Base-by-base conservation (phyloP, 2,329 filamentous ascomycete species). In the Ophiostoma fasciatum region DNA sequence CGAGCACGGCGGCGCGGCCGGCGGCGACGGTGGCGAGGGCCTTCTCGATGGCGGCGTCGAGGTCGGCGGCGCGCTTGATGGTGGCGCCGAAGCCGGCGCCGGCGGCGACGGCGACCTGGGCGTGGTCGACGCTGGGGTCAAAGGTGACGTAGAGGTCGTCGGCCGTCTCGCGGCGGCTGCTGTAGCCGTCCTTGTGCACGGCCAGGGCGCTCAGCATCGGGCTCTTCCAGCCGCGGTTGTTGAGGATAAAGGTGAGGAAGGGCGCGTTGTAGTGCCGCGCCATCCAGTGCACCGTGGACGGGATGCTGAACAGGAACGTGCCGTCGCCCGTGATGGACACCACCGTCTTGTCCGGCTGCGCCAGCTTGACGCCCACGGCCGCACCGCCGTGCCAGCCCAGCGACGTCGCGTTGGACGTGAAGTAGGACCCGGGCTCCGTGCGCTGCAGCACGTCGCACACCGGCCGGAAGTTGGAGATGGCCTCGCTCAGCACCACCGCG, bases 151-250 rank as follows among this genome's bases (percentile, higher is more conserved):
- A 32, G 20, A 32, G 31, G 14, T 32, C 31, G n/a, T 32, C 31
- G 2, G 31, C n/a, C 4, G 20, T 32, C 8, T 22, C 20, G 5
- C 20, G 20, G 4, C 23, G 31, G 21, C 31, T 32, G 7, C 20
- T 17, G 31, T 32, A 15, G 31, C 31, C 31, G 8, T 32, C n/a
- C 8, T 22, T 21, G 17, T 32, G 31, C n/a, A 21, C 22, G 5
- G 31, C 31, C 21, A 32, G 14, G 2, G 31, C 21, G 21, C 31
- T 32, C n/a, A 32, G 21, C 31, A 32, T 32, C n/a, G 31, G 31
- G n/a, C 31, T 32, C 21, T 32, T 32, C 31, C 31, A 32, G 4
- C 31, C 31, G 2, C 31, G 31, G 31, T 32, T 32, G 31, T 32
- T 32, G 9, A 32, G 14, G 14, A 32, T 32, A 8, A 32, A 20